phyloP scores from a whole-genome alignment of 352 stramenopile species.

The Phytophthora nicotianae region DNA sequence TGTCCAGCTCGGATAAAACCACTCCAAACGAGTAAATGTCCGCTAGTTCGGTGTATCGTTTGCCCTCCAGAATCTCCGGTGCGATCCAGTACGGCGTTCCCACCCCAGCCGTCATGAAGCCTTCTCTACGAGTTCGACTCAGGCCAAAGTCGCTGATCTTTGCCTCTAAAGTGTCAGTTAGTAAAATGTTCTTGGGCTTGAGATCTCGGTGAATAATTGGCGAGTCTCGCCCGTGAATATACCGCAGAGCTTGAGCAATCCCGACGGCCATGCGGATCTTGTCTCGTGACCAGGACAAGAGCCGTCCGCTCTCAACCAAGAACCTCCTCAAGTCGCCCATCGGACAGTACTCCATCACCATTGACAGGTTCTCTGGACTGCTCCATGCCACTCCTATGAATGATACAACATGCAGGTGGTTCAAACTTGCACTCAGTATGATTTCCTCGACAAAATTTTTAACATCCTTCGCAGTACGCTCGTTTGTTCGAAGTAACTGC shows the following conservation, averaged over 20 bases:
- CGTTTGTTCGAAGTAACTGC: conserved; percentile 34
- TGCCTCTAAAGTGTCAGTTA: conserved; percentile 30
- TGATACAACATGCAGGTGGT: conserved; percentile 36
- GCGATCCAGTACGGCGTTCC: conserved; percentile 56
- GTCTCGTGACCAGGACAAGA: conserved; percentile 28
- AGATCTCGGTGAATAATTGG: conserved; percentile 56
- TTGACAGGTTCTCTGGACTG: conserved; percentile 40
- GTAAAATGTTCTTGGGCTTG: conserved; percentile 43
- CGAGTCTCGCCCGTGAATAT: conserved; percentile 30
- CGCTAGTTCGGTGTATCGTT: conserved; percentile 54
- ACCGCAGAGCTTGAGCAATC: conserved; percentile 37
- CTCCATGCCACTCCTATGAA: conserved; percentile 52
- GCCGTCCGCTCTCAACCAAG: conserved; percentile 13
- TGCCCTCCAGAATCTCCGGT: conserved; percentile 32
- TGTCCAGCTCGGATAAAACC: conserved; percentile 48
- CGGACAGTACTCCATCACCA: conserved; percentile 37
- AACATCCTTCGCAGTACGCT: conserved; percentile 19
- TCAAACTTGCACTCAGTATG: conserved; percentile 33
- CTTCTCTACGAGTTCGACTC: conserved; percentile 24
- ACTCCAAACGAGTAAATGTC: conserved; percentile 78
- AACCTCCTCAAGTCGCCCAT: conserved; percentile 32
- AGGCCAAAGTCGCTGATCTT: conserved; percentile 57
- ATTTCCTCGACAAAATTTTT: conserved; percentile 43
- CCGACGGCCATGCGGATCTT: conserved; percentile 42
- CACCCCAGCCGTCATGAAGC: conserved; percentile 37